phyloP scores from a whole-genome alignment of 139 green algal species.

The Auxenochlorella pyrenoidosa region DNA sequence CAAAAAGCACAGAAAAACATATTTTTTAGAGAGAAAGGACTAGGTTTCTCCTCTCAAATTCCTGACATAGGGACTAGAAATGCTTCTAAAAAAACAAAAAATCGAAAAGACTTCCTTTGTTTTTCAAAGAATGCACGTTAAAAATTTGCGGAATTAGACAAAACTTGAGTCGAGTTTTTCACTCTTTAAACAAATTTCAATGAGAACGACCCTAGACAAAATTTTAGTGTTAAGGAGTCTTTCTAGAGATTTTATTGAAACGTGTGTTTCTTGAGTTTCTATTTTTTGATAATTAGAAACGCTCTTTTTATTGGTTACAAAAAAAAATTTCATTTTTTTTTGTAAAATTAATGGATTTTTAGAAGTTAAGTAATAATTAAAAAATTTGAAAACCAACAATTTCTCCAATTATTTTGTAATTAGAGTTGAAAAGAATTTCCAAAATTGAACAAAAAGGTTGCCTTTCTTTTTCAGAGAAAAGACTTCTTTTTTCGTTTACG shows the following conservation, averaged over 20 bases:
- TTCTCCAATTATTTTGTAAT: no score
- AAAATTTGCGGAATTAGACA: neutral
- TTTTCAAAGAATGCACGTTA: no score
- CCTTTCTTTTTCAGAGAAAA: no score
- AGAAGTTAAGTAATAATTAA: neutral
- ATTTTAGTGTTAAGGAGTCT: slow-evolving; percentile 5
- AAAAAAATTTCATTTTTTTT: slow-evolving; percentile 17
- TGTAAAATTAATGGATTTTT: slow-evolving; percentile 26
- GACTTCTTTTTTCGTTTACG: slow-evolving; percentile 34
- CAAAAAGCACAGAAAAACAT: slow-evolving; percentile 36
- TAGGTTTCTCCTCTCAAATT: no score
- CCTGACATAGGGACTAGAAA: no score
- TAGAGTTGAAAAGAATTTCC: no score
- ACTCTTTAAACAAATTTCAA: slow-evolving; percentile 17
- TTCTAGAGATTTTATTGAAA: slow-evolving; percentile 9
- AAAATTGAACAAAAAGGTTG: no score
- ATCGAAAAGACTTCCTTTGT: no score
- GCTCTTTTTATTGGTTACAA: slow-evolving; percentile 19
- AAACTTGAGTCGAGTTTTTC: slow-evolving; percentile 3
- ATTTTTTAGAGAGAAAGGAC: no score
- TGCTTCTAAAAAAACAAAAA: no score
- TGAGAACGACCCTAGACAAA: neutral
- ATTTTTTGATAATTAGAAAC: slow-evolving; percentile 9
- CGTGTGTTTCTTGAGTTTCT: neutral
- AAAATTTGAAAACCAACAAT: no score